Base-by-base conservation (phyloP, 768 basidiomycete species). In the Mycena haematopus region DNA sequence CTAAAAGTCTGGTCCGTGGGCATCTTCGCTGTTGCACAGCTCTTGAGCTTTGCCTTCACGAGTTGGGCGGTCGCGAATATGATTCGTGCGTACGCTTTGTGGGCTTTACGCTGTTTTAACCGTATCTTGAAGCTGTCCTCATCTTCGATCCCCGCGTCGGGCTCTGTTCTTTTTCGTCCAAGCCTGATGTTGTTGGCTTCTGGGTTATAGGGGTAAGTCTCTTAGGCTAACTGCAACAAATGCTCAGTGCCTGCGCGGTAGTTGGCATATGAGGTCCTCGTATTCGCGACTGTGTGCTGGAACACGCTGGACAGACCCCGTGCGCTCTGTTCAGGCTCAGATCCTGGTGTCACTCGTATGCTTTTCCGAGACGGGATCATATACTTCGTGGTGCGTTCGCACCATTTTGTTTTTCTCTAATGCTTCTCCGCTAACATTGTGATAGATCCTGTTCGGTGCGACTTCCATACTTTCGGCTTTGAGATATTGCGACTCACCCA, bases 251-350 rank as follows among this genome's bases (percentile, higher is more conserved):
- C 36, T 36, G 36, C 3, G 31, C 31, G 31, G 31, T n/a, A 75
- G 74, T 65, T 74, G 7, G 65, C 45, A 2, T 76, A 73, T 10
- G 76, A 77, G 52, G 15, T 69, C 14, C 63, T 77, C 65, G 49
- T 77, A 9, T 76, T 76, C 51, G 7, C 65, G 38, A 70, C 68
- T 52, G 69, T 68, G 1, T 56, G 68, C 11, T 74, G 76, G 73
- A 76, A 76, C 19, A 65, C 72, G 1, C 58, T 75, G 17, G 71
- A 75, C 47, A 65, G 56, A 27, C 74, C 76, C 0, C 64, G 59
- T 14, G 33, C 52, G 13, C 6, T 56, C 15, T 19, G 36, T 9
- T 3, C 53, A 4, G 52, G 52, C 55, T 2, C 45, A 1, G 45
- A 49, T n/a, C 25, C 17, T 0, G 27, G 29, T 1, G 31, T 65